Percentiles rank a stretch among this genome's conserved stretches.
These are phyloP conservation scores for Musa itinerans DNA, from an alignment of 176 grass and related monocot genomes.

Conservation along the genomic window DNA sequence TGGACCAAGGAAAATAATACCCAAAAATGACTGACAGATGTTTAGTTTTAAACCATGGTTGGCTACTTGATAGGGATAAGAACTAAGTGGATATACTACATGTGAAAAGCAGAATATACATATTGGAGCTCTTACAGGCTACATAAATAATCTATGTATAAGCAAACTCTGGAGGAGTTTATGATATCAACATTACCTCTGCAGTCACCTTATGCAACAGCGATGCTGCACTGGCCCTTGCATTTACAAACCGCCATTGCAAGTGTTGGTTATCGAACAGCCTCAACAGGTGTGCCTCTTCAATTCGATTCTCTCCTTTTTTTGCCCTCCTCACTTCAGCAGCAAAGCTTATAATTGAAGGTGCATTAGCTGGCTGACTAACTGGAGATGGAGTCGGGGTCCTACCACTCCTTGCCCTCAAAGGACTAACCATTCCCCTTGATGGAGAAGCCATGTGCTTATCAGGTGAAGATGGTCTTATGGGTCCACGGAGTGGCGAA, in stretches of 20 bases:
- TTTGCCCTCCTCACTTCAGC: slow-evolving; percentile 89
- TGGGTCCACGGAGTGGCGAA: not conserved
- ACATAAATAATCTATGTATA: not conserved
- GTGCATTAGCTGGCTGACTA: slow-evolving; percentile 52
- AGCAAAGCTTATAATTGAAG: slow-evolving; percentile 93
- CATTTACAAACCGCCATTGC: slow-evolving; percentile 90
- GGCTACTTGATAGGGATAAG: too few relatives aligned
- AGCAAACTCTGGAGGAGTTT: not conserved
- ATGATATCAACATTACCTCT: slow-evolving; percentile 45
- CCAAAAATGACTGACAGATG: too few relatives aligned
- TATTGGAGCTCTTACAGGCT: not conserved
- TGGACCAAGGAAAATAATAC: too few relatives aligned
- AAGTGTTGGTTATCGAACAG: slow-evolving; percentile 75
- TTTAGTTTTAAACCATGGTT: too few relatives aligned
- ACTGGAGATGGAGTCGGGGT: slow-evolving; percentile 14
- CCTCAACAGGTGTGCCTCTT: slow-evolving; percentile 82
- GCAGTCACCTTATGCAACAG: slow-evolving; percentile 59
- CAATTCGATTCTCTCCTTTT: slow-evolving; percentile 85
- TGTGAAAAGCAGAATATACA: too few relatives aligned
- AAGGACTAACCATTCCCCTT: slow-evolving; percentile 49
- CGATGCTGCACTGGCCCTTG: slow-evolving; percentile 43
- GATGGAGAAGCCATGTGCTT: slow-evolving; percentile 18
- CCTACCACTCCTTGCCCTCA: slow-evolving; percentile 35
- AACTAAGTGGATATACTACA: too few relatives aligned
- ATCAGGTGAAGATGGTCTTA: not conserved